A percentile compares a stretch with the other conserved stretches of the same genome.
Conservation (phyloP, 2,329 filamentous ascomycete species). For the Penicillium sp. region DNA sequence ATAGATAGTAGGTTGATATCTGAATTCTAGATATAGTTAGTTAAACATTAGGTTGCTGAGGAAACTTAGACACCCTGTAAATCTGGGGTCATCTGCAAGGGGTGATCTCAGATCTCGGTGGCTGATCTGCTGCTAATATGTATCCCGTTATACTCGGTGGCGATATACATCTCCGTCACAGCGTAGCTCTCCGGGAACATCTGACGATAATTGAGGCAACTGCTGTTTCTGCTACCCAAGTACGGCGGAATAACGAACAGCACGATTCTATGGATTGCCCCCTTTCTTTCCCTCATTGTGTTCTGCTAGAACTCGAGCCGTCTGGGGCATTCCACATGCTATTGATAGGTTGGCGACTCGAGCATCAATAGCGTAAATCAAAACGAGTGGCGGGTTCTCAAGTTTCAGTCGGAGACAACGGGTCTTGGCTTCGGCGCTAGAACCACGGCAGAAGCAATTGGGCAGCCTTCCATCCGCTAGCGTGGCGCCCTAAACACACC, state of each 20-base stretch:
- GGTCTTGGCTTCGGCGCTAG: constrained; percentile 34
- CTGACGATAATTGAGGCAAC: not conserved
- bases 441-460: constrained; percentile 32
- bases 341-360: not conserved
- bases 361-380: not conserved
- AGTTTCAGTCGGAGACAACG: constrained; percentile 19
- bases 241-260: too few relatives aligned
- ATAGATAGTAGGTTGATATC: not conserved
- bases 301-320: not conserved
- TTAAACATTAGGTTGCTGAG: constrained; percentile 9
- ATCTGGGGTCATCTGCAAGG: constrained; percentile 25
- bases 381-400: constrained; percentile 1
- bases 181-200: not conserved
- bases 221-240: too few relatives aligned
- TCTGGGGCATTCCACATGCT: not conserved
- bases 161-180: not conserved
- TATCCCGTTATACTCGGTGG: not conserved
- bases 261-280: too few relatives aligned
- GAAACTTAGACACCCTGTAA: constrained; percentile 2
- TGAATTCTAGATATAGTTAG: not conserved
- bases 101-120: constrained; percentile 13
- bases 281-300: too few relatives aligned
- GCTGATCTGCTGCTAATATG: constrained; percentile 3
- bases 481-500: not conserved
- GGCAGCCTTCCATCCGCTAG: constrained; percentile 1